These are phyloP conservation scores for Auricularia sp. DNA, from an alignment of 768 basidiomycete genomes.

Conservation along the genomic window DNA sequence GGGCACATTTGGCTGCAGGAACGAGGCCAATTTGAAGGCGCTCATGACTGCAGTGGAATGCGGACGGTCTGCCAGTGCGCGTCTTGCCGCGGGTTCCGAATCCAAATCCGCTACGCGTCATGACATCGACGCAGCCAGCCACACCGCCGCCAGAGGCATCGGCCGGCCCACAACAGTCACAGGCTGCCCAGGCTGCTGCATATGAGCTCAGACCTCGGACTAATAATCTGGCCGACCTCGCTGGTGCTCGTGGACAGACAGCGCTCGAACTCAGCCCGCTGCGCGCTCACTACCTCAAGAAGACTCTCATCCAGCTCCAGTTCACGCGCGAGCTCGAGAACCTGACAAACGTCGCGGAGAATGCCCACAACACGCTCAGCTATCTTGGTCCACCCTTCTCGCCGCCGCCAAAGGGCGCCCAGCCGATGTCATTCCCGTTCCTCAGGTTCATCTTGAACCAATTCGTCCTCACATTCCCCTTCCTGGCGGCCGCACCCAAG, in stretches of 20 bases:
- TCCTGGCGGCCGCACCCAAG: constrained; percentile 79
- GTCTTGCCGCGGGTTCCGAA: neutral
- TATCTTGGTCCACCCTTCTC: constrained; percentile 84
- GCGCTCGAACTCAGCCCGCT: constrained; percentile 57
- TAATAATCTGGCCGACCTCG: neutral
- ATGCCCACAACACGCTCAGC: constrained; percentile 52
- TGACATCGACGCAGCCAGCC: neutral
- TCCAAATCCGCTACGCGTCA: neutral
- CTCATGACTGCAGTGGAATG: neutral
- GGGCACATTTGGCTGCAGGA: neutral
- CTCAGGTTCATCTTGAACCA: constrained; percentile 83
- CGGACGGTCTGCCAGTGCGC: neutral
- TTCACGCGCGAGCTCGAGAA: constrained; percentile 67
- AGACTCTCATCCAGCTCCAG: constrained; percentile 81
- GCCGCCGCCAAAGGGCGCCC: constrained; percentile 49
- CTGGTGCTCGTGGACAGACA: neutral
- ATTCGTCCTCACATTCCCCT: constrained; percentile 91
- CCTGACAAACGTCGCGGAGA: constrained; percentile 40
- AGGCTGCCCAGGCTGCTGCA: neutral
- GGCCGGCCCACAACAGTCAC: neutral
- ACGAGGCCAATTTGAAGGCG: neutral
- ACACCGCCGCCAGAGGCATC: neutral
- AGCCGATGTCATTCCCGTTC: constrained; percentile 69
- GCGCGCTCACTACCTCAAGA: constrained; percentile 97
- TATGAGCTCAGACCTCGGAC: neutral